Percentiles rank a stretch among this genome's conserved stretches.
phyloP scores from a whole-genome alignment of 139 green algal species.

The Volvox africanus region DNA sequence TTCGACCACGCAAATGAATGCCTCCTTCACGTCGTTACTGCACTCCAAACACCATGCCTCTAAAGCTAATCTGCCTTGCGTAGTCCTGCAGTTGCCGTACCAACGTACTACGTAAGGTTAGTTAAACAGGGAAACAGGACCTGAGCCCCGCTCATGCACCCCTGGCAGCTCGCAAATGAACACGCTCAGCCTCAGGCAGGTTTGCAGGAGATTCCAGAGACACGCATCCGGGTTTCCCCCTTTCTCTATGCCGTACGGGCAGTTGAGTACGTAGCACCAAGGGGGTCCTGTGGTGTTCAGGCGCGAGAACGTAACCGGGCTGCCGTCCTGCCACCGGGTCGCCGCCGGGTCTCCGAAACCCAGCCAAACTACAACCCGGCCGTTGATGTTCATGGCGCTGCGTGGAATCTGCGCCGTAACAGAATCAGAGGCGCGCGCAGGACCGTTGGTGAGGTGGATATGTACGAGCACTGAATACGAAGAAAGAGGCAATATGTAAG shows the following conservation, averaged over 20 bases:
- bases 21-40: too few species aligned
- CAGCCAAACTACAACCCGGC: neutral
- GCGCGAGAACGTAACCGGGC: neutral
- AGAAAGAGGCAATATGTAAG: too few species aligned
- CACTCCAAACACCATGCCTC: too few species aligned
- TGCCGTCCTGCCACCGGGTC: conserved; percentile 27
- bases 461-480: too few species aligned
- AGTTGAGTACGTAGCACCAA: conserved; percentile 6
- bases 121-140: neutral
- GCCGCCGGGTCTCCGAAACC: neutral
- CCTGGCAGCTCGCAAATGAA: conserved; percentile 35
- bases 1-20: too few species aligned
- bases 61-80: too few species aligned
- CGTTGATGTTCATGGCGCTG: neutral
- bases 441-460: too few species aligned
- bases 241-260: too few species aligned
- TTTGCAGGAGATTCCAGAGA: neutral
- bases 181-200: neutral
- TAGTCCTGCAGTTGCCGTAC: too few species aligned
- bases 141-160: neutral
- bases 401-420: neutral
- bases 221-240: neutral
- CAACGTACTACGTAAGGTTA: neutral
- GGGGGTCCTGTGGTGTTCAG: neutral
- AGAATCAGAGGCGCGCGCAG: too few species aligned